These are phyloP conservation scores for Blastosporella zonata DNA, from an alignment of 1,284 basidiomycete species.

Conservation along the genomic window DNA sequence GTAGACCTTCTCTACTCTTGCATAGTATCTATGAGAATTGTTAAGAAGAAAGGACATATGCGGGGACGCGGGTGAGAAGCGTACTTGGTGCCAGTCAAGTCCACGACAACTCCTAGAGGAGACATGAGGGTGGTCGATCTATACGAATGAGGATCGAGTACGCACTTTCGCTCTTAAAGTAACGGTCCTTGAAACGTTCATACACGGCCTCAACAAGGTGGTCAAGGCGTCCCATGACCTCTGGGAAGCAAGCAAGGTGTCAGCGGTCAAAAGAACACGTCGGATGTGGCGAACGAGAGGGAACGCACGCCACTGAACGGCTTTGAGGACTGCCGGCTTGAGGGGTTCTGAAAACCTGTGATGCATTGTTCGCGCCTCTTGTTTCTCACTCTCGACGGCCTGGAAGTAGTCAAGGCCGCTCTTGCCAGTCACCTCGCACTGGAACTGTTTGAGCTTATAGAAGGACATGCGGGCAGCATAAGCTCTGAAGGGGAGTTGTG, in stretches of 20 bases:
- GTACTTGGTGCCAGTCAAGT: constrained; percentile 79
- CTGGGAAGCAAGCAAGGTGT: constrained; percentile 42
- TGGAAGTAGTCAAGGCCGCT: constrained; percentile 92
- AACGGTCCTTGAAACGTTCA: constrained; percentile 94
- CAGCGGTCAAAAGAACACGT: constrained; percentile 12
- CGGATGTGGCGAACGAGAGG: constrained; percentile 14
- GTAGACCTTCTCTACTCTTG: constrained; percentile 71
- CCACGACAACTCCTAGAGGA: constrained; percentile 73
- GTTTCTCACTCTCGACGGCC: constrained; percentile 87
- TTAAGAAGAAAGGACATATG: constrained; percentile 20
- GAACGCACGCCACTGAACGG: constrained; percentile 93
- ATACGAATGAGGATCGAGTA: constrained; percentile 21
- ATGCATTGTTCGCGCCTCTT: constrained; percentile 86
- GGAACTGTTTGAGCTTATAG: constrained; percentile 90
- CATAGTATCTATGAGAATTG: constrained; percentile 62
- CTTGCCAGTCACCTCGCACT: constrained; percentile 94
- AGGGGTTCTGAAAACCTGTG: constrained; percentile 89
- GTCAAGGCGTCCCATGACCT: constrained; percentile 94
- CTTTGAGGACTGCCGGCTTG: constrained; percentile 86
- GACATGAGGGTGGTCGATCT: constrained; percentile 5
- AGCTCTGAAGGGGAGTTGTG: constrained; percentile 50
- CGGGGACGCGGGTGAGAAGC: constrained; percentile 28
- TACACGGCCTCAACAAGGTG: constrained; percentile 91
- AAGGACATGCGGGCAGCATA: constrained; percentile 92
- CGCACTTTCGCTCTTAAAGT: constrained; percentile 88